These are phyloP conservation scores for Sarcodon sp. DNA, from an alignment of 768 basidiomycete species.

Conservation along the genomic window DNA sequence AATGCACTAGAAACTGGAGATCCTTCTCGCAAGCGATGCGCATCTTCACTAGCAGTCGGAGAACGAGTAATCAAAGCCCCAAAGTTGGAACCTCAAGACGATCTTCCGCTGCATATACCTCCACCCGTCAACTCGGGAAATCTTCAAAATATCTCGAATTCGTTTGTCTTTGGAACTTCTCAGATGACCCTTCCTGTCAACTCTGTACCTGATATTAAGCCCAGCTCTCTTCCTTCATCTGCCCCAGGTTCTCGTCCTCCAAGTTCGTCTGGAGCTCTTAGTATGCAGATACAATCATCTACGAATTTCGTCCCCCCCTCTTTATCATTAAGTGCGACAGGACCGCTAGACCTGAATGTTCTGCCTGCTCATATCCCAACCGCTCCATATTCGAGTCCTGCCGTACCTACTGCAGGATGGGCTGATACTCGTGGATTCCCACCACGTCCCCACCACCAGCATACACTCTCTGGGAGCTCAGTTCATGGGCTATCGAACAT, in stretches of 20 bases:
- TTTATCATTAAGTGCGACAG: too few relatives aligned
- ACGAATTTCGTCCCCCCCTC: too few relatives aligned
- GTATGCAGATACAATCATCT: too few relatives aligned
- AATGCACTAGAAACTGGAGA: constrained; percentile 21
- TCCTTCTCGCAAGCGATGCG: constrained; percentile 37
- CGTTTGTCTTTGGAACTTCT: constrained; percentile 14
- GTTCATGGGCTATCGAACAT: constrained; percentile 6
- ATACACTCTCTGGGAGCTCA: background rate
- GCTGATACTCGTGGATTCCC: background rate
- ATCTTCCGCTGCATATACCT: constrained; percentile 14
- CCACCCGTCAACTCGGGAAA: constrained; percentile 7
- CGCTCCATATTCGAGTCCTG: background rate
- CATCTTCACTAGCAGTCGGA: constrained; percentile 26
- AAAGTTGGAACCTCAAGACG: constrained; percentile 37
- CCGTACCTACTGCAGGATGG: background rate
- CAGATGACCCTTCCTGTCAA: constrained; percentile 15
- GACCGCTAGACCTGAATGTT: background rate
- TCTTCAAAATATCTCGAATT: constrained; percentile 7
- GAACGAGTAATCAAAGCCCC: constrained; percentile 32
- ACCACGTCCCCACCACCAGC: background rate
- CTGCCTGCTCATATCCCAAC: background rate
- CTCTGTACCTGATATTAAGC: constrained; percentile 12
- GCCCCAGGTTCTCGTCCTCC: background rate
- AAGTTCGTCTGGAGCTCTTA: background rate
- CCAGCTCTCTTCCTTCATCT: constrained; percentile 10